Conservation (phyloP, 352 stramenopile species). For the Phytophthora citrophthora region DNA sequence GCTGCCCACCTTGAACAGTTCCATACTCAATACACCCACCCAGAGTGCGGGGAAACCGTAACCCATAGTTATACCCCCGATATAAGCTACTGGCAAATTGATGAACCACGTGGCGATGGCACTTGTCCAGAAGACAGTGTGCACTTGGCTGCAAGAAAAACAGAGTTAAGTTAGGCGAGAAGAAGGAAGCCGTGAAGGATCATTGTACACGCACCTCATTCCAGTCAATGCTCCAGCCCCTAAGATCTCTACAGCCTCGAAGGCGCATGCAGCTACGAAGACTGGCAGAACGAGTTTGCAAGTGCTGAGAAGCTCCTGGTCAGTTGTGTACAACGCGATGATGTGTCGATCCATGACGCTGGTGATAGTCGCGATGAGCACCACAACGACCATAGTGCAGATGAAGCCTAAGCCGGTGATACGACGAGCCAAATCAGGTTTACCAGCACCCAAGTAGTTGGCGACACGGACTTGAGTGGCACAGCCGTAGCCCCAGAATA, state of each 20-base stretch:
- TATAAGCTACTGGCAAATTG: slow-evolving; percentile 69
- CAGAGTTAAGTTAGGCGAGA: neutral
- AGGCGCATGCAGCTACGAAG: slow-evolving; percentile 63
- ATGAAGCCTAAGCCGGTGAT: slow-evolving; percentile 61
- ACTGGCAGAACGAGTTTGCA: slow-evolving; percentile 64
- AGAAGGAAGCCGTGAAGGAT: neutral
- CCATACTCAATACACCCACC: slow-evolving; percentile 67
- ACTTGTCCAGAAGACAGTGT: slow-evolving; percentile 68
- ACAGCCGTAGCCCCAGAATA: slow-evolving; percentile 85
- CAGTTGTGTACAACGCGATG: slow-evolving; percentile 66
- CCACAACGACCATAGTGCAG: slow-evolving; percentile 59
- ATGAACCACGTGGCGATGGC: slow-evolving; percentile 70
- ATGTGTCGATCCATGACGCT: slow-evolving; percentile 54
- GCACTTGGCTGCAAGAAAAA: slow-evolving; percentile 47
- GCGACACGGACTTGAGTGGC: slow-evolving; percentile 80
- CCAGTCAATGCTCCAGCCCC: slow-evolving; percentile 62
- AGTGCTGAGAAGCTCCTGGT: slow-evolving; percentile 50
- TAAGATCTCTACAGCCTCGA: slow-evolving; percentile 74
- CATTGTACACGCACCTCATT: slow-evolving; percentile 55
- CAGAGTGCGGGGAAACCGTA: slow-evolving; percentile 72
- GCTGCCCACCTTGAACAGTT: slow-evolving; percentile 64
- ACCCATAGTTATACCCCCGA: slow-evolving; percentile 47
- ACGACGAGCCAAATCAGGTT: slow-evolving; percentile 53
- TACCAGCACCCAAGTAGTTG: slow-evolving; percentile 73
- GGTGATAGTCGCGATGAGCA: slow-evolving; percentile 51